These are phyloP conservation scores for Fusarium sp. DNA, from an alignment of 2,329 filamentous ascomycete genomes.

Conservation along the genomic window DNA sequence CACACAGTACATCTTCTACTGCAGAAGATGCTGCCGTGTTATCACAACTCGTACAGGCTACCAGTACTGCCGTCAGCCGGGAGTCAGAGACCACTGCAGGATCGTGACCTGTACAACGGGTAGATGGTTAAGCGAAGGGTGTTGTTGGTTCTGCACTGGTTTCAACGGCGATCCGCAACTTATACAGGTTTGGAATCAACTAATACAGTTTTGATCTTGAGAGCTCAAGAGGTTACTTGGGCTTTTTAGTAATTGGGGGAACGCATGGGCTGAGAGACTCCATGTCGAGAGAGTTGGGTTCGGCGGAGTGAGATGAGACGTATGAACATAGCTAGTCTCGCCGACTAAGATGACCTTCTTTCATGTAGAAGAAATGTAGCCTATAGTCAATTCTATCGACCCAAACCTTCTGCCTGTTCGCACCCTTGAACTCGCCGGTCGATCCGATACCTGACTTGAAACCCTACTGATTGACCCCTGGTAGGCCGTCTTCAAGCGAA, in stretches of 20 bases:
- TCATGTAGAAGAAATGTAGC: not conserved
- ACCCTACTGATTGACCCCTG: not conserved
- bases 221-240: not conserved
- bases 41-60: not conserved
- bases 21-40: not conserved
- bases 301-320: not conserved
- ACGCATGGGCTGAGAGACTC: not conserved
- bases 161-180: not conserved
- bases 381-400: not conserved
- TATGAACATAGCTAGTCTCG: not conserved
- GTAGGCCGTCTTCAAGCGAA: not conserved
- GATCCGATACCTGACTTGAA: not conserved
- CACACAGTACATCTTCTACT: not conserved
- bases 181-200: not conserved
- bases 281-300: not conserved
- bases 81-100: not conserved
- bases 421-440: not conserved
- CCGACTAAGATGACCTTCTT: not conserved
- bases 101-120: not conserved
- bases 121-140: not conserved
- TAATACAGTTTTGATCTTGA: not conserved
- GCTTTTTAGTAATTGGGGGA: not conserved
- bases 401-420: not conserved
- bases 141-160: not conserved
- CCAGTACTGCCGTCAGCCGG: not conserved